phyloP scores from a whole-genome alignment of 495 filamentous ascomycete genomes.

The Xylaria flabelliformis region DNA sequence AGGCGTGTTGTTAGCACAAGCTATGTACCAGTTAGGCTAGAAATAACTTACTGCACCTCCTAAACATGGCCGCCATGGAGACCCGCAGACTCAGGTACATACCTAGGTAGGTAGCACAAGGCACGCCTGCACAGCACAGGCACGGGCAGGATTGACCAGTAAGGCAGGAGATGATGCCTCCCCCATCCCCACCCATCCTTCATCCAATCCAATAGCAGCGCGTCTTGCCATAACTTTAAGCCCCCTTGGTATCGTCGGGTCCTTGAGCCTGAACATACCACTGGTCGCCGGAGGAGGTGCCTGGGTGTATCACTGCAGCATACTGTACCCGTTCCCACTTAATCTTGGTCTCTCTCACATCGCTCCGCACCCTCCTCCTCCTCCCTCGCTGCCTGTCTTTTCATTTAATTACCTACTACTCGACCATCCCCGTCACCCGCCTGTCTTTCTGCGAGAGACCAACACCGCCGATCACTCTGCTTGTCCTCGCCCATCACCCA shows the following conservation, averaged over 20 bases:
- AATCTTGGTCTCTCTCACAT: constrained; percentile 28
- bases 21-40: background rate
- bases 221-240: constrained; percentile 25
- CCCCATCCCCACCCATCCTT: constrained; percentile 23
- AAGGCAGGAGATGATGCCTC: constrained; percentile 22
- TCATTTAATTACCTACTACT: constrained; percentile 25
- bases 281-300: constrained; percentile 6
- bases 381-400: constrained; percentile 24
- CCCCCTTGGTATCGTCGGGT: constrained; percentile 24
- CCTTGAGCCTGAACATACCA: constrained; percentile 17
- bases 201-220: constrained; percentile 18
- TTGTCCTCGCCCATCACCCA: constrained; percentile 11
- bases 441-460: constrained; percentile 30
- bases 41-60: constrained; percentile 1
- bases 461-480: constrained; percentile 21
- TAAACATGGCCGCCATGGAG: background rate
- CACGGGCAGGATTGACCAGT: constrained; percentile 26
- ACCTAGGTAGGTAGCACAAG: constrained; percentile 1
- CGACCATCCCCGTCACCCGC: constrained; percentile 26
- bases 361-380: constrained; percentile 24
- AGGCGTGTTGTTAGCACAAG: background rate
- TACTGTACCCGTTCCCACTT: constrained; percentile 25
- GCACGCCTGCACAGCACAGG: constrained; percentile 22
- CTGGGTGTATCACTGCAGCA: constrained; percentile 3
- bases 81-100: constrained; percentile 12